phyloP scores from a whole-genome alignment of 2,329 filamentous ascomycete species.

The Epichloe amarillans region DNA sequence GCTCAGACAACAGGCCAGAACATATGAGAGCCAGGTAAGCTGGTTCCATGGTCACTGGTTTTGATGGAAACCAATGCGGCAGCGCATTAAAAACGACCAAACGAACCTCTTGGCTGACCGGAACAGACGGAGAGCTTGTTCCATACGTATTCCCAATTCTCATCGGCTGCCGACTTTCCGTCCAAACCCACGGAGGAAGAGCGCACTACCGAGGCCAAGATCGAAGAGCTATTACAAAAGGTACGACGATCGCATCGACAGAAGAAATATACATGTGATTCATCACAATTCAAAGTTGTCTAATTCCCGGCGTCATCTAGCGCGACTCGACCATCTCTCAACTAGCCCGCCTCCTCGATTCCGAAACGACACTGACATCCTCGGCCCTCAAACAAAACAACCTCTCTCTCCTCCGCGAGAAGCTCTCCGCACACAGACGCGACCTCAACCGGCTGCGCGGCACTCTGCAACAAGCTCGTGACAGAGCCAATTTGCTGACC shows the following conservation, averaged over 20 bases:
- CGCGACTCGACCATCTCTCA: conserved; percentile 71
- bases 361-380: conserved; percentile 71
- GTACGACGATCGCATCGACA: conserved; percentile 17
- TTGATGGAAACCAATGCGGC: neutral
- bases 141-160: conserved; percentile 83
- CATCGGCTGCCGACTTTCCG: conserved; percentile 64
- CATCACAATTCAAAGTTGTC: neutral
- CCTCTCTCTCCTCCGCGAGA: conserved; percentile 77
- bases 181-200: conserved; percentile 79
- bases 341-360: conserved; percentile 80
- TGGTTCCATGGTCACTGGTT: neutral
- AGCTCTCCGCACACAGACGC: conserved; percentile 73
- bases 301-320: conserved; percentile 29
- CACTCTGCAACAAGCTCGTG: conserved; percentile 62
- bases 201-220: conserved; percentile 59
- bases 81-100: neutral
- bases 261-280: neutral
- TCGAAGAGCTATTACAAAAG: conserved; percentile 75
- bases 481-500: conserved; percentile 78
- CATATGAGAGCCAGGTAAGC: conserved; percentile 75
- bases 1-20: conserved; percentile 80
- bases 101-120: neutral
- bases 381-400: conserved; percentile 98
- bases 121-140: conserved; percentile 69
- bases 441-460: conserved; percentile 66